These are phyloP conservation scores for Mycena epipterygia DNA, from an alignment of 768 basidiomycete species.

Conservation along the genomic window DNA sequence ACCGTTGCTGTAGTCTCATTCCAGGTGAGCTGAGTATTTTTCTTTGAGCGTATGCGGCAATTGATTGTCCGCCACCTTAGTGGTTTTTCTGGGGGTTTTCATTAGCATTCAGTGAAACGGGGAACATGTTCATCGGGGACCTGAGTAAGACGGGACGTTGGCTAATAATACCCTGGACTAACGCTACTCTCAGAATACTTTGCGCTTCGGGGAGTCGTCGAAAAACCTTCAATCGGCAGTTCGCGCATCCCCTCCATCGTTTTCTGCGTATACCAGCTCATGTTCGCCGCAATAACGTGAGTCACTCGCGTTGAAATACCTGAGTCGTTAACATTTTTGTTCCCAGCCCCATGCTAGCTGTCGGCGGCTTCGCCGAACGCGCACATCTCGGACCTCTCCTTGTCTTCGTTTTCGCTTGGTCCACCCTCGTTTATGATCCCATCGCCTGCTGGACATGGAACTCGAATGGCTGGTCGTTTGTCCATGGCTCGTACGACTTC, in stretches of 20 bases:
- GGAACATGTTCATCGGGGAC: constrained; percentile 82
- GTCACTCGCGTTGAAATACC: constrained; percentile 39
- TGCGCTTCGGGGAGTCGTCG: constrained; percentile 83
- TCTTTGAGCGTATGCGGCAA: not conserved
- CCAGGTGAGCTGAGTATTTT: constrained; percentile 66
- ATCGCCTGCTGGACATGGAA: constrained; percentile 99
- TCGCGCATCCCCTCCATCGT: constrained; percentile 77
- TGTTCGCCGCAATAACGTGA: constrained; percentile 92
- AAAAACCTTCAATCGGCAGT: constrained; percentile 81
- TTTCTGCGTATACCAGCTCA: constrained; percentile 89
- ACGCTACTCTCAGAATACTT: constrained; percentile 72
- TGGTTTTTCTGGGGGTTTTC: constrained; percentile 99
- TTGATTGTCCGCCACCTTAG: constrained; percentile 51
- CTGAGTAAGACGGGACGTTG: constrained; percentile 57
- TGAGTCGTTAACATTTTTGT: constrained; percentile 36
- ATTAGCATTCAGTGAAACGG: constrained; percentile 88
- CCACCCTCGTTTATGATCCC: constrained; percentile 91
- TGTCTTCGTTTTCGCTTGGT: constrained; percentile 93
- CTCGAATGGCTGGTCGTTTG: constrained; percentile 78
- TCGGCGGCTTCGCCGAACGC: constrained; percentile 95
- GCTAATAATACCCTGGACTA: not conserved
- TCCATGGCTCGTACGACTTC: constrained; percentile 70
- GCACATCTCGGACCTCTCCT: constrained; percentile 88
- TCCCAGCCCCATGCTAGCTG: constrained; percentile 83
- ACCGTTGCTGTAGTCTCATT: constrained; percentile 86